A percentile compares a stretch with the other conserved stretches of the same genome.
Evolutionary conservation across 2,329 filamentous ascomycete genomes (phyloP).

Genomic region (Clarireedia paspali): DNA sequence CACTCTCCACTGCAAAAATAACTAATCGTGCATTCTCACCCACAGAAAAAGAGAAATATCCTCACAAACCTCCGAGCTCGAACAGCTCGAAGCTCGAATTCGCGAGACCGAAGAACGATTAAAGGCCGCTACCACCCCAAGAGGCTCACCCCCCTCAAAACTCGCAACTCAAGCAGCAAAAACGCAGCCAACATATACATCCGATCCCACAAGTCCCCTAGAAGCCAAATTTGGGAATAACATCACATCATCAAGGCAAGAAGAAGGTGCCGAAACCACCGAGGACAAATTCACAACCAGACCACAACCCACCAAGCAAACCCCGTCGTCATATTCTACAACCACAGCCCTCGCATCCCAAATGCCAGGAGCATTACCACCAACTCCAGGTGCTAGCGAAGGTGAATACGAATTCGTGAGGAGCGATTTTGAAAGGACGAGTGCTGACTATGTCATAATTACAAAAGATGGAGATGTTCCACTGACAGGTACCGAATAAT

Average conservation of each 20-base stretch:
- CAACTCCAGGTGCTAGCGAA: conserved; percentile 30
- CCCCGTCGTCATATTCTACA: background rate
- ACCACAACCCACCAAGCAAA: background rate
- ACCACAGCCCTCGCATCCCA: conserved; percentile 4
- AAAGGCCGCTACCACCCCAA: conserved; percentile 27
- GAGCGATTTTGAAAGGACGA: conserved; percentile 11
- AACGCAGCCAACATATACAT: background rate
- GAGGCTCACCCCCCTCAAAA: background rate
- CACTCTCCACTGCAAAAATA: too few species aligned
- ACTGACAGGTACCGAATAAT: conserved; percentile 6
- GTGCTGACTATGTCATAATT: conserved; percentile 19
- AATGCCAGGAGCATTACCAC: conserved; percentile 26
- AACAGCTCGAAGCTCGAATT: conserved; percentile 76
- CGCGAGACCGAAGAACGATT: conserved; percentile 79
- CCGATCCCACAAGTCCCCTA: conserved; percentile 1
- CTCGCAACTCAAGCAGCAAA: background rate
- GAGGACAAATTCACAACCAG: background rate
- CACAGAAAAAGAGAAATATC: conserved; percentile 71
- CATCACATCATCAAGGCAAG: background rate
- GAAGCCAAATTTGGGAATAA: conserved; percentile 3
- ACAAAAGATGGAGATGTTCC: conserved; percentile 22
- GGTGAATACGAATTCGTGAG: conserved; percentile 26
- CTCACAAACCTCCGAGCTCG: conserved; percentile 69
- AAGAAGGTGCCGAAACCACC: background rate
- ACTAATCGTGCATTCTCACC: background rate